Evolutionary conservation across 2,329 filamentous ascomycete genomes (phyloP), one percentile per base, ranked within the genome.

Genomic region (Myotisia sp.): DNA sequence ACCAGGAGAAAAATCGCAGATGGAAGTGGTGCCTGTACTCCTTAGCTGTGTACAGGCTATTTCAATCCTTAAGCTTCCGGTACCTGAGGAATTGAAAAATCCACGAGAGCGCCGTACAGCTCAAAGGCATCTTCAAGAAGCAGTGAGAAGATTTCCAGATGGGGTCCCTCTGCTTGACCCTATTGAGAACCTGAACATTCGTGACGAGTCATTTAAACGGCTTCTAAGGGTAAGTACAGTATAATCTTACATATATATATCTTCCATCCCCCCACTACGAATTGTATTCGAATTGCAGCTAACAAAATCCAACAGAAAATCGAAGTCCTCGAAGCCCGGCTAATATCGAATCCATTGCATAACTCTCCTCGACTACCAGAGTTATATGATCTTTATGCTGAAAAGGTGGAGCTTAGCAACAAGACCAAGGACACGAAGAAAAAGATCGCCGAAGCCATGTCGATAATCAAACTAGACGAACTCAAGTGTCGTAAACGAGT

Each of bases 401-500:
- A 67, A 42, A 98, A 98, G 67, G 71, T 90, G 16, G 71, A 74
- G 33, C 57, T 92, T 8, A 65, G 64, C 10, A 76, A 79, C 7
- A 75, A 84, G 60, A 87, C 94, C 60, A 94, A 92, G 63, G 72
- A 72, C 13, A 76, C 79, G 48, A 92, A 92, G 64, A 92, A 85
- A 62, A 71, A 82, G 39, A 94, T 98, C 42, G 66, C 72, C 14
- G 78, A 80, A 44, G 86, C 85, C 0, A 74, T 92, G 53, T 85
- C 80, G 40, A 80, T 95, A 38, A 78, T 90, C 38, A 87, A 98
- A 56, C 70, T 95, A 42, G 90, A 98, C 48, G 90, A 98, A 59
- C 71, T 98, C 41, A 95, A 95, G 64, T 85, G 82, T 43, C 79
- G 90, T 42, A 98, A 94, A 65, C 79, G 90, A 46, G 90, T 98